Evolutionary conservation across 2,329 filamentous ascomycete species (phyloP).

Genomic region (Curvularia verruculosa): DNA sequence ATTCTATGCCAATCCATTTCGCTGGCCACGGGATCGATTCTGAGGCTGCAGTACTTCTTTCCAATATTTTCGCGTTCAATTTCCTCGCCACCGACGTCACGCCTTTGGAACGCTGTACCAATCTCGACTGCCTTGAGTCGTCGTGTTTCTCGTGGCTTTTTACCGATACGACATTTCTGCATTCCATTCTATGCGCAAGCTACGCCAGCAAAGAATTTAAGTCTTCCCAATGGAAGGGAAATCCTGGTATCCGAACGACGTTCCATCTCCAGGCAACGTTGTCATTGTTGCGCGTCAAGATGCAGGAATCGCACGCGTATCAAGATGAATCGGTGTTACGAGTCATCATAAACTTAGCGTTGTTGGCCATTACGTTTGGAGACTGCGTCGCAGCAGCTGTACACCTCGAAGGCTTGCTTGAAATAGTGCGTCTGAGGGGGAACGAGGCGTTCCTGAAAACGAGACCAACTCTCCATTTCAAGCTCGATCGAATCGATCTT

Average conservation of each 20-base stretch:
- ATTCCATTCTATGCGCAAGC: background rate
- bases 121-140: constrained; percentile 1
- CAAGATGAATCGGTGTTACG: background rate
- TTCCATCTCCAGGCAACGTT: background rate
- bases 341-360: background rate
- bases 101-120: background rate
- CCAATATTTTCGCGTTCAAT: background rate
- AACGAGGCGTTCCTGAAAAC: background rate
- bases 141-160: background rate
- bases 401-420: background rate
- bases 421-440: background rate
- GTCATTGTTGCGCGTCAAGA: background rate
- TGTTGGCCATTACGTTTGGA: background rate
- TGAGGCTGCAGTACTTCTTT: background rate
- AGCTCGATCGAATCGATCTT: background rate
- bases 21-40: background rate
- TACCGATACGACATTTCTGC: background rate
- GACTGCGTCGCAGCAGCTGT: background rate
- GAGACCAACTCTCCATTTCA: background rate
- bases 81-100: background rate
- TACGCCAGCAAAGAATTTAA: background rate
- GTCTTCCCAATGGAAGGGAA: background rate
- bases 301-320: background rate
- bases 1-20: background rate
- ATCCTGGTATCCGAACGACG: background rate